phyloP scores from a whole-genome alignment of 768 basidiomycete species.

The Hydnum rufescens region DNA sequence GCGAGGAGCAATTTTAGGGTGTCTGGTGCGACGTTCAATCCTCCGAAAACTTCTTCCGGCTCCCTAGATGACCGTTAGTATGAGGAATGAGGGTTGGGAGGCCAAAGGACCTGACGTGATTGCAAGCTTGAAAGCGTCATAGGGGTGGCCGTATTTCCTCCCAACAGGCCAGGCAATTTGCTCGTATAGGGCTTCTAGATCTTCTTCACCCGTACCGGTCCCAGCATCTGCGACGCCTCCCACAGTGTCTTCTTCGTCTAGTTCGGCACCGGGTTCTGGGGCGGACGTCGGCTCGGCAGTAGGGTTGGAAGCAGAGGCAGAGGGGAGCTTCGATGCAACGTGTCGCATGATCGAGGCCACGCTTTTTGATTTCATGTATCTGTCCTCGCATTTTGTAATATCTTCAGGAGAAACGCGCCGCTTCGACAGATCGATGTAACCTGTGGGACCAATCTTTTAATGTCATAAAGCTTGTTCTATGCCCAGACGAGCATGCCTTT shows the following conservation, averaged over 20 bases:
- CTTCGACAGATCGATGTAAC: constrained; percentile 98
- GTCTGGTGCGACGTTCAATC: constrained; percentile 33
- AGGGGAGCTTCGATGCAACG: constrained; percentile 64
- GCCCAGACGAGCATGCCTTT: constrained; percentile 39
- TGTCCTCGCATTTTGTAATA: constrained; percentile 96
- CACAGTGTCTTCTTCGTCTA: constrained; percentile 25
- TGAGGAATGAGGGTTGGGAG: background rate
- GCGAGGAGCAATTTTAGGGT: constrained; percentile 44
- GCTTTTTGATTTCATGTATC: constrained; percentile 94
- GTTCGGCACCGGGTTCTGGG: constrained; percentile 24
- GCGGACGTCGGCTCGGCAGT: constrained; percentile 6
- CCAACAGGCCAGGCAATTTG: constrained; percentile 86
- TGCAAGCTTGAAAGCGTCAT: constrained; percentile 96
- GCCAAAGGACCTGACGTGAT: constrained; percentile 36
- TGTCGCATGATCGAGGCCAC: constrained; percentile 87
- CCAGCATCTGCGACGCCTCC: constrained; percentile 23
- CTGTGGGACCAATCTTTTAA: constrained; percentile 22
- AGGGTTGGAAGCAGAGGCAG: constrained; percentile 16
- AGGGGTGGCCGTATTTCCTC: constrained; percentile 81
- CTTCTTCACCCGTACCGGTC: constrained; percentile 45
- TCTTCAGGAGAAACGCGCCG: constrained; percentile 95
- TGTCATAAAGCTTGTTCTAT: background rate
- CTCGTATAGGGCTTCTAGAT: constrained; percentile 74
- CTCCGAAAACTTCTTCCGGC: constrained; percentile 61
- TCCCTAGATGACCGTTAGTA: constrained; percentile 25